Base-by-base conservation (phyloP, 1,139 yeast genomes). In the Sugiyamaella novakii region DNA sequence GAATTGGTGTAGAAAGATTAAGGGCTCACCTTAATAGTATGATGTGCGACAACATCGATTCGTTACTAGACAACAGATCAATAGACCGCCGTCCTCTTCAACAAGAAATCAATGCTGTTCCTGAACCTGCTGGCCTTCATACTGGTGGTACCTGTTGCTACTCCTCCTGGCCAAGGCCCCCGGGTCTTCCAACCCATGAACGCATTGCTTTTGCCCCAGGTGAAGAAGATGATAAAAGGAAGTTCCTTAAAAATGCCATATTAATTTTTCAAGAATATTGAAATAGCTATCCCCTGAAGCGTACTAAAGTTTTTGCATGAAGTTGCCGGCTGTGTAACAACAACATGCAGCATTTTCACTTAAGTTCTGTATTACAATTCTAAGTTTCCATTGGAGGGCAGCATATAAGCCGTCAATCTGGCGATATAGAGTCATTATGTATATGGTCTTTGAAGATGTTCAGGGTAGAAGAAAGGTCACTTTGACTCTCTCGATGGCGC, bases 1-100 rank as follows among this genome's bases (percentile, higher is more conserved):
- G 98, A 1, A 81, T 79, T 55, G 98, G 97, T 3, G 97, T 92
- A 14, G 78, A 73, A 47, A 79, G 78, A 53, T 74, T 88, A 55
- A 78, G 95, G 53, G 79, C 78, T 42, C 83, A 83, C 60, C 72
- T 87, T 43, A 75, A 74, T 30, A 19, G 36, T 6, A 36, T 49
- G 50, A 34, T 46, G 46, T 33, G 34, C 10, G 50, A 41, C 50
- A 46, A 11, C 34, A 29, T 17, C 40, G 43, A 5, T 4, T 45
- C 12, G 43, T 33, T 14, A 17, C 10, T 17, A 33, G 28, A 38
- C 42, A 38, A 14, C 33, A 38, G 28, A 15, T 17, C 18, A 15
- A 14, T 37, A 19, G 21, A 7, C 21, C 17, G 17, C 14, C 18
- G 11, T 12, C 42, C 33, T 3, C 21, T n/a, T 11, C 24, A 25